A percentile compares a stretch with the other conserved stretches of the same genome.
phyloP scores from a whole-genome alignment of 2,329 filamentous ascomycete species.

The Apiospora hydei region DNA sequence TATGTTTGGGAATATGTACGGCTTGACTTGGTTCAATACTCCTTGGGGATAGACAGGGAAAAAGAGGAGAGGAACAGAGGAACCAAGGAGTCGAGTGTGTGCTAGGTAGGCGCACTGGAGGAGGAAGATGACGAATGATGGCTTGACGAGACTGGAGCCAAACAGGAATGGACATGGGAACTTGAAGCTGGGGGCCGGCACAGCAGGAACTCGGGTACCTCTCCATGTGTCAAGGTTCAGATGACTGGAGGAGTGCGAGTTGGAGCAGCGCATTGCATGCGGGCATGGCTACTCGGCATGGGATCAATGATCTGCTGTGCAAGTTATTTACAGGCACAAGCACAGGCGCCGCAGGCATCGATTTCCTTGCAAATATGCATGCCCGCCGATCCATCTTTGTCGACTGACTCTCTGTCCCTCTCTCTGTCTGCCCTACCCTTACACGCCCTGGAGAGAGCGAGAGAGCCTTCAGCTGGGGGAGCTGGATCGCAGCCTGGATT shows the following conservation, averaged over 20 bases:
- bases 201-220: not conserved
- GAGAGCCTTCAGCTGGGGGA: not conserved
- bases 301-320: not conserved
- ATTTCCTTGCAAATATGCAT: not conserved
- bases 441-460: not conserved
- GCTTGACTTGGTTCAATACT: slow-evolving; percentile 2
- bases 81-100: not conserved
- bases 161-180: slow-evolving; percentile 12
- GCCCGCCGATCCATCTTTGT: not conserved
- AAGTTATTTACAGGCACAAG: not conserved
- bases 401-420: not conserved
- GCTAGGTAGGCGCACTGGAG: not conserved
- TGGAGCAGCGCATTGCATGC: not conserved
- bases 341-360: not conserved
- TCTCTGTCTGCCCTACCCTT: not conserved
- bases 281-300: not conserved
- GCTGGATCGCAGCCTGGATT: not conserved
- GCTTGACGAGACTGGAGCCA: slow-evolving; percentile 13
- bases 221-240: slow-evolving; percentile 4
- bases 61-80: slow-evolving; percentile 10
- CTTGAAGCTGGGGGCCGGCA: slow-evolving; percentile 6
- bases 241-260: slow-evolving; percentile 11
- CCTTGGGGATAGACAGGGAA: not conserved
- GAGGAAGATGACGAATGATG: slow-evolving; percentile 11
- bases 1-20: not conserved